These are phyloP conservation scores for Candida dubliniensis DNA, from an alignment of 1,139 yeast species.

Conservation along the genomic window DNA sequence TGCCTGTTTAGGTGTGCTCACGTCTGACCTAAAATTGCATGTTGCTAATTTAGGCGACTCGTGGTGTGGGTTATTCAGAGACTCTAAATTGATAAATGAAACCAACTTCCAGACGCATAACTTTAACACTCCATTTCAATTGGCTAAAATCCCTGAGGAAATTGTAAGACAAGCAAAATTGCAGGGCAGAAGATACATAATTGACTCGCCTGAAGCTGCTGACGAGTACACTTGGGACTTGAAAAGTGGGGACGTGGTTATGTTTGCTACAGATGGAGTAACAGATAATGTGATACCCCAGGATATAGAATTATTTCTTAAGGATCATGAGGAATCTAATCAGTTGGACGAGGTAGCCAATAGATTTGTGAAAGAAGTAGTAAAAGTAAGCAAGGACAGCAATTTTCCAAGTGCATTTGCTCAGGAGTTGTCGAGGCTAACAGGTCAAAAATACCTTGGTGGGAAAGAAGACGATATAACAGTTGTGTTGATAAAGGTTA, in stretches of 20 bases:
- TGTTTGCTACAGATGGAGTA: constrained; percentile 93
- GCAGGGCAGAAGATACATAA: constrained; percentile 61
- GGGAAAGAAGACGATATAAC: constrained; percentile 97
- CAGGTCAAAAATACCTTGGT: constrained; percentile 75
- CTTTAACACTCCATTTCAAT: constrained; percentile 89
- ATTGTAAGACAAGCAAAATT: constrained; percentile 55
- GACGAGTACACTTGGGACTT: constrained; percentile 53
- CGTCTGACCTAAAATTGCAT: constrained; percentile 48
- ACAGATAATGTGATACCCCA: constrained; percentile 78
- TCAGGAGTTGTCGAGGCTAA: constrained; percentile 67
- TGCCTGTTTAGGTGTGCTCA: constrained; percentile 78
- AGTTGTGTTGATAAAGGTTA: constrained; percentile 66
- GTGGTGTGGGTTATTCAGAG: constrained; percentile 85
- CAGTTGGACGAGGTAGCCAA: constrained; percentile 44
- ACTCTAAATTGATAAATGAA: constrained; percentile 59
- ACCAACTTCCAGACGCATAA: constrained; percentile 82
- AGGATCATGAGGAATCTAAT: constrained; percentile 39
- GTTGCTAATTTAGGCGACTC: constrained; percentile 93
- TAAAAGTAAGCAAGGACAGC: constrained; percentile 67
- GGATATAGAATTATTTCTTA: constrained; percentile 65
- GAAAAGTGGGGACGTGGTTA: constrained; percentile 66
- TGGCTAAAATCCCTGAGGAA: constrained; percentile 77
- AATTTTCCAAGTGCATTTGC: constrained; percentile 84
- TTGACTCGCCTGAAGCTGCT: constrained; percentile 53
- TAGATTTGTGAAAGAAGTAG: constrained; percentile 68